These are phyloP conservation scores for Trametes cinnabarina DNA, from an alignment of 768 basidiomycete species.

Conservation along the genomic window DNA sequence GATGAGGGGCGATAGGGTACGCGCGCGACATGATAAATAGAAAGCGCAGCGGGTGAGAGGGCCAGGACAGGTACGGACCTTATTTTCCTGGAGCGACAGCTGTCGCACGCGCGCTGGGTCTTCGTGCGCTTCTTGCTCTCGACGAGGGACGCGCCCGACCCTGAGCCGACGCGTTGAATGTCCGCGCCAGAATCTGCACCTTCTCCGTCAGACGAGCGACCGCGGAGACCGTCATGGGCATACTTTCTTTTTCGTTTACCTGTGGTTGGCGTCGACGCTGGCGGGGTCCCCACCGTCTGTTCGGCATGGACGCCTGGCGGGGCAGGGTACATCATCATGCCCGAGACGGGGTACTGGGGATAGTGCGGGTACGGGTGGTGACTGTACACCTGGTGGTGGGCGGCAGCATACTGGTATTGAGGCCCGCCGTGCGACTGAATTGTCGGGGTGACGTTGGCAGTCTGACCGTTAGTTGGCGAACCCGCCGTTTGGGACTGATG, in stretches of 20 bases:
- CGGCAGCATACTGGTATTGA: conserved; percentile 51
- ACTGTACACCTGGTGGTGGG: conserved; percentile 54
- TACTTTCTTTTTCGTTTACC: conserved; percentile 66
- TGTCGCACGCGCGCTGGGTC: conserved; percentile 90
- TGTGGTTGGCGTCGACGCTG: conserved; percentile 34
- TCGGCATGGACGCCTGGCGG: conserved; percentile 40
- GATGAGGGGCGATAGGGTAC: not conserved
- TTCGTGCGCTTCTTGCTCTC: conserved; percentile 89
- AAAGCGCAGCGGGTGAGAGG: conserved; percentile 1
- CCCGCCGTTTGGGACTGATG: conserved; percentile 32
- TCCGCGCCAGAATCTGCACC: conserved; percentile 41
- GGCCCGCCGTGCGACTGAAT: conserved; percentile 38
- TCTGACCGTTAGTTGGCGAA: conserved; percentile 39
- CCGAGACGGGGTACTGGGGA: conserved; percentile 47
- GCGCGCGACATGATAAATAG: conserved; percentile 5
- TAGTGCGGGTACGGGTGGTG: conserved; percentile 53
- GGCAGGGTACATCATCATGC: conserved; percentile 68
- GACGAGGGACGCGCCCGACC: conserved; percentile 17
- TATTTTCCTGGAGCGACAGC: conserved; percentile 88
- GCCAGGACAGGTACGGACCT: conserved; percentile 40
- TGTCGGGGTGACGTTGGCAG: conserved; percentile 33
- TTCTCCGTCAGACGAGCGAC: conserved; percentile 55
- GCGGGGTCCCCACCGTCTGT: conserved; percentile 25
- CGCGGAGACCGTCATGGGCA: conserved; percentile 10
- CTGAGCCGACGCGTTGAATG: conserved; percentile 36